Percentiles rank a stretch among this genome's conserved stretches.
These are phyloP conservation scores for Salvia miltiorrhiza DNA, from an alignment of 257 asterid species.

Conservation along the genomic window DNA sequence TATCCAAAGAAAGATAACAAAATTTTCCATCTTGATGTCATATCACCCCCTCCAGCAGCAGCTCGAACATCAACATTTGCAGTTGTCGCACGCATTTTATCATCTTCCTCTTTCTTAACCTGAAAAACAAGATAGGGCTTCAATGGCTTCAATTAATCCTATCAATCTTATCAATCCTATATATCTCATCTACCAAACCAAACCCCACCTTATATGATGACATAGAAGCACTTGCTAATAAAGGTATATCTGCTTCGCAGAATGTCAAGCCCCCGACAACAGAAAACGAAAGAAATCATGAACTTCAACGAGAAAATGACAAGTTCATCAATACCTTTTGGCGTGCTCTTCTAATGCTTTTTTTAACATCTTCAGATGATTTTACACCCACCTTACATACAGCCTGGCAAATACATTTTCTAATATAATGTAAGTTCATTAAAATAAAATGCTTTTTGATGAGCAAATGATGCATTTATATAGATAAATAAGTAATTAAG, in stretches of 20 bases:
- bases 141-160: too few species aligned
- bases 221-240: background rate
- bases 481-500: slow-evolving; percentile 2
- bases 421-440: background rate
- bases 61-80: too few species aligned
- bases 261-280: background rate
- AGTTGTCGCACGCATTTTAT: too few species aligned
- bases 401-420: slow-evolving; percentile 51
- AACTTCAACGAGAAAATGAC: background rate
- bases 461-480: slow-evolving; percentile 15
- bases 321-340: slow-evolving; percentile 60
- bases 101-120: too few species aligned
- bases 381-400: slow-evolving; percentile 85
- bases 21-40: too few species aligned
- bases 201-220: background rate
- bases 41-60: too few species aligned
- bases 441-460: slow-evolving; percentile 9
- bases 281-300: background rate
- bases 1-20: too few species aligned
- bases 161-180: background rate
- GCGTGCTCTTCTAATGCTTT: slow-evolving; percentile 91
- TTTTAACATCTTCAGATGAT: slow-evolving; percentile 91
- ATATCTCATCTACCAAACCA: too few species aligned
- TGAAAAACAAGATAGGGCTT: too few species aligned
- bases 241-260: background rate